phyloP scores from a whole-genome alignment of 1,284 basidiomycete species.

The Ceratobasidium sp. region DNA sequence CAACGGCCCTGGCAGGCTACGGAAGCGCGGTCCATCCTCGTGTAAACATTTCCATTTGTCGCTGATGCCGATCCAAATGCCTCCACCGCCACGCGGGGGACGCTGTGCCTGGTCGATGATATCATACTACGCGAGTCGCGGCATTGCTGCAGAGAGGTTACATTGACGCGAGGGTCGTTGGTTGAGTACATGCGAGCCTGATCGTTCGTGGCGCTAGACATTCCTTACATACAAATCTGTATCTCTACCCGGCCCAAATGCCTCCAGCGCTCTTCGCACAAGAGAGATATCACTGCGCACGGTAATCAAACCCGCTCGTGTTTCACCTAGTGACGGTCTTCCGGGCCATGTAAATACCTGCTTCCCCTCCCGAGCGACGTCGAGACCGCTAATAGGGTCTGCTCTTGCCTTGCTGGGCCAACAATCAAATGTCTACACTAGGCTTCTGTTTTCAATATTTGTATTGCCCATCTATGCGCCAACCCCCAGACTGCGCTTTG shows the following conservation, averaged over 20 bases:
- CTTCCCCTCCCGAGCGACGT: not conserved
- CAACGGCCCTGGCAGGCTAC: not conserved
- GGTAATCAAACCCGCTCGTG: constrained; percentile 27
- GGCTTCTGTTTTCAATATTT: no score
- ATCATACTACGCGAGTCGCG: constrained; percentile 1
- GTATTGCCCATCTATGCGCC: no score
- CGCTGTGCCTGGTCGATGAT: constrained; percentile 10
- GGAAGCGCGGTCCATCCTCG: not conserved
- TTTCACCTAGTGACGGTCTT: constrained; percentile 14
- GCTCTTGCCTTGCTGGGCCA: constrained; percentile 14
- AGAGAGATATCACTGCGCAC: not conserved
- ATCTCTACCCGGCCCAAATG: no score
- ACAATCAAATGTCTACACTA: not conserved
- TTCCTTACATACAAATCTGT: no score
- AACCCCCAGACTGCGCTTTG: no score
- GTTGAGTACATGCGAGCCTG: no score
- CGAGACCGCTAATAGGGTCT: constrained; percentile 1
- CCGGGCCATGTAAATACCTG: constrained; percentile 1
- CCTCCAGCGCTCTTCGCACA: constrained; percentile 5
- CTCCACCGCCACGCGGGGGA: no score
- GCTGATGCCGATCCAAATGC: constrained; percentile 3
- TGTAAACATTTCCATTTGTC: not conserved
- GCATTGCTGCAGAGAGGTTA: not conserved
- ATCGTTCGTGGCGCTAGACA: no score
- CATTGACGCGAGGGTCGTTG: not conserved